Evolutionary conservation across 176 grass and related monocot species (phyloP), one percentile per base, ranked within the genome.

Genomic region (Bolboschoenus planiculmis): DNA sequence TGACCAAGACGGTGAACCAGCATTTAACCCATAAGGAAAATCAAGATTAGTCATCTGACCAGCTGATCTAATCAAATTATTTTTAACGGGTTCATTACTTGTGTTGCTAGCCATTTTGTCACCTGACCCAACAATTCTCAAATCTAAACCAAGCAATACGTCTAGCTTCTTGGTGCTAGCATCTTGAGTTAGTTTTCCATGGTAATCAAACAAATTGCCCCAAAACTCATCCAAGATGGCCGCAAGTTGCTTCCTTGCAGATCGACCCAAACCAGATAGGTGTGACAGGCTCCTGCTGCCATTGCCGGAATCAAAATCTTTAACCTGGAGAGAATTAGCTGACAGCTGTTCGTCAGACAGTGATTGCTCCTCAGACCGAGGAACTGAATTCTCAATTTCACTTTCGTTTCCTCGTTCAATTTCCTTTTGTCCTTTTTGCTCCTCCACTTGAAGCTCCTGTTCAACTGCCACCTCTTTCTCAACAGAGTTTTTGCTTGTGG

Each of bases 171-270:
- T 93, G 56, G 46, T 72, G 79, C 64, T 88, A 37, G 93, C 91
- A 26, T 93, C 93, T 88, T 87, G 89, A 20, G 86, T 92, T 58
- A 93, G 77, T 65, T 93, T 95, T 78, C 97, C 97, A 56, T 99
- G 93, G 78, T 93, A 93, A 90, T 99, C 92, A 85, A 99, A 99
- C 31, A 99, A 83, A 83, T 99, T 81, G 33, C 84, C 91, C 97
- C 97, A 99, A 87, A 99, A 99, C 78, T 99, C 93, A 74, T 99
- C 91, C 78, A 99, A 92, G 85, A 83, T 91, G 56, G 85, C 78
- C 15, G 97, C 84, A 30, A 99, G 84, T 67, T 99, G 93, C 50
- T 71, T 90, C 66, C 97, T 86, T 89, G 93, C 86, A 81, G 97
- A 89, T 81, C 97, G 97, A 33, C 97, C 97, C 83, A 96, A 91